Conservation (phyloP, 2,329 filamentous ascomycete species). For the Alternaria dauci region DNA sequence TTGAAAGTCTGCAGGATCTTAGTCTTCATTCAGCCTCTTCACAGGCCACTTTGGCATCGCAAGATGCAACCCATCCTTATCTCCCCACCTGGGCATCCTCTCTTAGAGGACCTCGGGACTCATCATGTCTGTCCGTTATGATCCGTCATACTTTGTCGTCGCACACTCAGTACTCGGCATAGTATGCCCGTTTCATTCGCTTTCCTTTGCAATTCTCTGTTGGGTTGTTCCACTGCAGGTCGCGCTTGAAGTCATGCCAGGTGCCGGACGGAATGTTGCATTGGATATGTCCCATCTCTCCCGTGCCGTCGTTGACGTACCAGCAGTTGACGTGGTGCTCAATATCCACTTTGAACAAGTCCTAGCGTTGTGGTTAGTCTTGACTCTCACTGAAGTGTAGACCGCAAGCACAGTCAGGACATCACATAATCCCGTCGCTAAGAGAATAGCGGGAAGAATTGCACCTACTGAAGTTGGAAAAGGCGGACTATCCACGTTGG, state of each 20-base stretch:
- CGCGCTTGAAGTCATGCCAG: neutral
- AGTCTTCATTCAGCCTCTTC: neutral
- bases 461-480: neutral
- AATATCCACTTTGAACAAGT: neutral
- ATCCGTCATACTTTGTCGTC: neutral
- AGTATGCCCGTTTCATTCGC: neutral
- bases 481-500: neutral
- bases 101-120: neutral
- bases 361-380: neutral
- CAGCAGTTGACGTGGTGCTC: neutral
- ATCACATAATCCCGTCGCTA: neutral
- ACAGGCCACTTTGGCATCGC: neutral
- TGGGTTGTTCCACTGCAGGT: neutral
- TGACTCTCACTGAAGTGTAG: neutral
- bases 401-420: neutral
- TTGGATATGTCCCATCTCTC: neutral
- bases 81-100: neutral
- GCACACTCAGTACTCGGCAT: neutral
- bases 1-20: neutral
- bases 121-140: neutral
- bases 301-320: neutral
- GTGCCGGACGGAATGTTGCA: neutral
- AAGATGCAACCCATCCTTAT: neutral
- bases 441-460: neutral
- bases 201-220: neutral